phyloP scores from a whole-genome alignment of 768 basidiomycete genomes.

The Mycena indigotica region DNA sequence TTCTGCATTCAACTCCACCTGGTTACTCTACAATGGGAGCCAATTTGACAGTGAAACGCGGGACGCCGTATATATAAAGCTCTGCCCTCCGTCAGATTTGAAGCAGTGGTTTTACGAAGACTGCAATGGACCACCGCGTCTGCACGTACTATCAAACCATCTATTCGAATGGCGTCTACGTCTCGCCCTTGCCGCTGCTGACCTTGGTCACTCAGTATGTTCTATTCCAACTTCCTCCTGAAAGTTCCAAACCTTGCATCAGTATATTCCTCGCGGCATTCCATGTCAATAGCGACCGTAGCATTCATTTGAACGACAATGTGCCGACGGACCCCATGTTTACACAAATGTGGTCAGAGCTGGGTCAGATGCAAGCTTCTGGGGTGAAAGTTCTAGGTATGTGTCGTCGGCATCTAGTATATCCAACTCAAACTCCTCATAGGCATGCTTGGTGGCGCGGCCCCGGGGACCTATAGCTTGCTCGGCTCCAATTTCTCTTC shows the following conservation, averaged over 20 bases:
- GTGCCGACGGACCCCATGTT: slow-evolving; percentile 23
- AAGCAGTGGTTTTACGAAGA: no score
- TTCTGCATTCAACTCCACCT: neutral
- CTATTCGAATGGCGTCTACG: slow-evolving; percentile 24
- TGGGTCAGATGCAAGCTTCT: slow-evolving; percentile 23
- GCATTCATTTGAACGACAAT: slow-evolving; percentile 27
- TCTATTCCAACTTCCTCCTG: neutral
- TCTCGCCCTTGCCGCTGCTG: slow-evolving; percentile 28
- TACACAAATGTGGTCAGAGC: slow-evolving; percentile 27
- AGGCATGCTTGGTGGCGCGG: slow-evolving; percentile 31
- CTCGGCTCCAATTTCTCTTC: slow-evolving; percentile 24
- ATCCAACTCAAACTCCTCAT: slow-evolving; percentile 25
- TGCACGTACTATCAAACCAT: slow-evolving; percentile 31
- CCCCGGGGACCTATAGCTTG: slow-evolving; percentile 24
- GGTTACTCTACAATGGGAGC: neutral
- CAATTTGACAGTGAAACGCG: no score
- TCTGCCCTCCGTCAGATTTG: no score
- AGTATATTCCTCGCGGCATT: slow-evolving; percentile 30
- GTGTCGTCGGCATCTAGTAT: no score
- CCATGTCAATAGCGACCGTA: slow-evolving; percentile 26
- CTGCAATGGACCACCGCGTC: slow-evolving; percentile 26
- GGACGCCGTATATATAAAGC: no score
- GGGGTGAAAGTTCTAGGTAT: slow-evolving; percentile 25
- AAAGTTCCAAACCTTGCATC: neutral
- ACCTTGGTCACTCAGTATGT: slow-evolving; percentile 25